Percentiles rank a stretch among this genome's conserved stretches.
phyloP scores from a whole-genome alignment of 2,329 filamentous ascomycete genomes.

The Epichloe festucae region DNA sequence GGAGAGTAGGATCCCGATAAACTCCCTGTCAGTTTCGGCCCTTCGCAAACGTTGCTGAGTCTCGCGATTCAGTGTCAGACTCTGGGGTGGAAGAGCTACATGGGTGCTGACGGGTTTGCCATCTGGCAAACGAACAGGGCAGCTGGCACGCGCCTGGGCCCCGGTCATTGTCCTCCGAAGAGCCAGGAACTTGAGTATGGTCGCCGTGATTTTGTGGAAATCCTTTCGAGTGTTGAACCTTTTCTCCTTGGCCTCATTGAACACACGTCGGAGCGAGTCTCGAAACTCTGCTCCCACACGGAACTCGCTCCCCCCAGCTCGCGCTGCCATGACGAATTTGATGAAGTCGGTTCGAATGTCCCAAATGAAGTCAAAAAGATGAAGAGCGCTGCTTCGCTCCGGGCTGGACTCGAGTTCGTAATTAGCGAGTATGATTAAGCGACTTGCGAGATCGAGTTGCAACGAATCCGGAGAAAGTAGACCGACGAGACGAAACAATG shows the following conservation, averaged over 20 bases:
- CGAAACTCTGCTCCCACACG: constrained; percentile 8
- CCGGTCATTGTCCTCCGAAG: constrained; percentile 6
- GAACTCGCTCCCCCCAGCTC: constrained; percentile 5
- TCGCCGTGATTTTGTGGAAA: constrained; percentile 7
- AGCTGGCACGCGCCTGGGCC: constrained; percentile 8
- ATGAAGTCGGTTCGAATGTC: not conserved
- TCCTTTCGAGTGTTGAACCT: constrained; percentile 4
- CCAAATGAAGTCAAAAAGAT: too few relatives aligned
- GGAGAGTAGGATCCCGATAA: not conserved
- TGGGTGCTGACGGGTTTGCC: constrained; percentile 7
- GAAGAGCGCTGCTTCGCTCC: too few relatives aligned
- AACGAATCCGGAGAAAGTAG: too few relatives aligned
- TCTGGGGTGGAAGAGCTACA: constrained; percentile 6
- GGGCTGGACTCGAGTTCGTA: too few relatives aligned
- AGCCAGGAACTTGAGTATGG: constrained; percentile 8
- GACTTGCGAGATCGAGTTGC: too few relatives aligned
- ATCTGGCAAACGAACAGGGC: constrained; percentile 11
- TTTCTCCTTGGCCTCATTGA: constrained; percentile 9
- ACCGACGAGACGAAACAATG: too few relatives aligned
- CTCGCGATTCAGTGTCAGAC: constrained; percentile 4
- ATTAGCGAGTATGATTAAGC: too few relatives aligned
- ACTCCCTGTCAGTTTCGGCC: not conserved
- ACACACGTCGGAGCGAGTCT: constrained; percentile 8
- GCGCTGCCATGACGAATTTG: not conserved
- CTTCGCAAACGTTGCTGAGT: constrained; percentile 4